phyloP scores from a whole-genome alignment of 202 grass and related monocot genomes.

The Hordeum pubiflorum region DNA sequence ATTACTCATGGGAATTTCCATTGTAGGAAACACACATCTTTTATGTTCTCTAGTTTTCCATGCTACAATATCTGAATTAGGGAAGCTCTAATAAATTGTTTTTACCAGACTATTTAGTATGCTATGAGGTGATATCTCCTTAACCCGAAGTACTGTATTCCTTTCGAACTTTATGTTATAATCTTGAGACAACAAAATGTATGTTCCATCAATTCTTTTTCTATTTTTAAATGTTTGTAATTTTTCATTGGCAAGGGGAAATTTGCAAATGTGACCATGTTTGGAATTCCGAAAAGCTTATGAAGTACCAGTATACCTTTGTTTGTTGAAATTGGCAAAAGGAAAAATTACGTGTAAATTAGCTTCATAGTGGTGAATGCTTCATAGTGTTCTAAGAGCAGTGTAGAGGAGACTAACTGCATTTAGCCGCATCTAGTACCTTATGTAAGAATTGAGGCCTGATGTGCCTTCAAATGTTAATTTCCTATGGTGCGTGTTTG shows the following conservation, averaged over 20 bases:
- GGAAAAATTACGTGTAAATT: not conserved
- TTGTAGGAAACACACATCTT: not conserved
- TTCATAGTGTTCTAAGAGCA: slow-evolving; percentile 1
- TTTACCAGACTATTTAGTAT: not conserved
- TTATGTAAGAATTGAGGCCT: not conserved
- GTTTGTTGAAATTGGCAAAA: slow-evolving; percentile 7
- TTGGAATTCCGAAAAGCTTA: not conserved
- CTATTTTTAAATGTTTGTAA: not conserved
- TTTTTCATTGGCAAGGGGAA: not conserved
- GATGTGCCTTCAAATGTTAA: not conserved
- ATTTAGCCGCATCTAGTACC: slow-evolving; percentile 6
- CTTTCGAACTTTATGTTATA: not conserved
- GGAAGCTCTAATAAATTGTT: not conserved
- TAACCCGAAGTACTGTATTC: not conserved
- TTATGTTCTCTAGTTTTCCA: not conserved
- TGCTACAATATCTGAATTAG: not conserved
- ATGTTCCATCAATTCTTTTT: not conserved
- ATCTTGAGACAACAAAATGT: slow-evolving; percentile 3
- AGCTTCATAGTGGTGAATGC: not conserved
- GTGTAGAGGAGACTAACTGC: slow-evolving; percentile 13
- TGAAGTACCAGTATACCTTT: not conserved
- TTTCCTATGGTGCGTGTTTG: not conserved
- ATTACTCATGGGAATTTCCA: not conserved
- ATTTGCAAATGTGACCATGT: not conserved
- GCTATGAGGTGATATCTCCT: not conserved